phyloP scores from a whole-genome alignment of 331 rosid species.

The Quercus tomentella region DNA sequence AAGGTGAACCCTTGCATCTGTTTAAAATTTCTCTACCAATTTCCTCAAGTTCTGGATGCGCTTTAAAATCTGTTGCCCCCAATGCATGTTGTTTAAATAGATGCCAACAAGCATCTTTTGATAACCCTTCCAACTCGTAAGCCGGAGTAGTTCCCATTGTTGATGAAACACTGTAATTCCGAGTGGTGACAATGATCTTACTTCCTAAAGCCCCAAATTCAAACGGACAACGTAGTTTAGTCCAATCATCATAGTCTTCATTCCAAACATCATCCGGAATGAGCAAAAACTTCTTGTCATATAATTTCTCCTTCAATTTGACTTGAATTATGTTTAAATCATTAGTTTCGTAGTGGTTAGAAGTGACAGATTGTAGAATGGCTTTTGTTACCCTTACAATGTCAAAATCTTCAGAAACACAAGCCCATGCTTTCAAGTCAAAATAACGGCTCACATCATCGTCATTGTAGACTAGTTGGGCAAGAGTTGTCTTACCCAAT shows the following conservation, averaged over 20 bases:
- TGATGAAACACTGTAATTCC: neutral
- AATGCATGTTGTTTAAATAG: neutral
- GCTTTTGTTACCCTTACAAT: neutral
- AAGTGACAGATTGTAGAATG: neutral
- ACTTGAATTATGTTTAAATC: constrained; percentile 1
- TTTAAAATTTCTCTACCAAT: constrained; percentile 15
- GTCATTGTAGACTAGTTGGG: no score
- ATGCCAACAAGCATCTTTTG: constrained; percentile 30
- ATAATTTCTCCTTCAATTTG: no score
- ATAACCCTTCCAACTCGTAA: constrained; percentile 2
- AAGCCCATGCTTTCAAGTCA: no score
- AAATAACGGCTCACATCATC: no score
- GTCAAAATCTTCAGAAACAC: no score
- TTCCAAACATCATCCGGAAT: no score
- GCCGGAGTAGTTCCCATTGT: constrained; percentile 9
- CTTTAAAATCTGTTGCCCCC: neutral
- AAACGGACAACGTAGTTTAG: constrained; percentile 3
- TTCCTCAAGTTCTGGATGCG: neutral
- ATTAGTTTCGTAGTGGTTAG: neutral
- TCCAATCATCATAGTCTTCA: neutral
- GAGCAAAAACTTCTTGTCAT: no score
- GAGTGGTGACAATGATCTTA: constrained; percentile 29
- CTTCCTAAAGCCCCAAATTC: constrained; percentile 17
- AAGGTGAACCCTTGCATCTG: no score
- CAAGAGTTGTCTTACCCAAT: no score